Base-by-base conservation (phyloP, 2,329 filamentous ascomycete genomes). In the Xylariaceae sp. region DNA sequence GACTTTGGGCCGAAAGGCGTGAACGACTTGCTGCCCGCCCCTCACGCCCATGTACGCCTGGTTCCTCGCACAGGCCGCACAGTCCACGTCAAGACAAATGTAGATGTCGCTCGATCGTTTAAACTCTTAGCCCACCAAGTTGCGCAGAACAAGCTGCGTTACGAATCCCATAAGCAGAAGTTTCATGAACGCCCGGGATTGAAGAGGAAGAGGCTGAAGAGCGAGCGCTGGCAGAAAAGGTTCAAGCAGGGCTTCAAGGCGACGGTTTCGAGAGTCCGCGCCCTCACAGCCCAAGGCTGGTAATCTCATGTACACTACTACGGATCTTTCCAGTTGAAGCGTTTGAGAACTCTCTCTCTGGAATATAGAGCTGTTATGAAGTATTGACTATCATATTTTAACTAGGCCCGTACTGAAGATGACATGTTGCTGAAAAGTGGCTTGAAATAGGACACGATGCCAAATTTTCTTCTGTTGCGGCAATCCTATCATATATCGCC, bases 261-360 rank as follows among this genome's bases (percentile, higher is more conserved):
- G 5, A 81, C 83, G 10, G 80, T 89, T 7, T 68, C 64, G 39
- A 76, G 88, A 61, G 88, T 90, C 5, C 75, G 80, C 66, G 80
- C 88, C 68, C 76, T 95, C 73, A 86, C 81, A 63, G 81, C 76
- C 67, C 88, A 94, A 72, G 89, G 89, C 2, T 94, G 90, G 89
- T 95, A 65, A 45, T 42, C 45, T 13, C 26, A 41, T 63, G 60
- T 63, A 61, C 55, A 58, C 10, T 60, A 54, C 45, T 19, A 48
- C 18, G 37, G 53, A 47, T 40, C 36, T 43, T 29, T 45, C 41
- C 41, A 42, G 45, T 26, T 42, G 37, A 39, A 51, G 32, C 39
- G 22, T 54, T 22, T 47, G 40, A 26, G 49, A 29, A 15, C 29
- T 16, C 26, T 26, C 26, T 26, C 18, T 32, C 44, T 56, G 49